These are phyloP conservation scores for Russula virescens DNA, from an alignment of 768 basidiomycete genomes.

Conservation along the genomic window DNA sequence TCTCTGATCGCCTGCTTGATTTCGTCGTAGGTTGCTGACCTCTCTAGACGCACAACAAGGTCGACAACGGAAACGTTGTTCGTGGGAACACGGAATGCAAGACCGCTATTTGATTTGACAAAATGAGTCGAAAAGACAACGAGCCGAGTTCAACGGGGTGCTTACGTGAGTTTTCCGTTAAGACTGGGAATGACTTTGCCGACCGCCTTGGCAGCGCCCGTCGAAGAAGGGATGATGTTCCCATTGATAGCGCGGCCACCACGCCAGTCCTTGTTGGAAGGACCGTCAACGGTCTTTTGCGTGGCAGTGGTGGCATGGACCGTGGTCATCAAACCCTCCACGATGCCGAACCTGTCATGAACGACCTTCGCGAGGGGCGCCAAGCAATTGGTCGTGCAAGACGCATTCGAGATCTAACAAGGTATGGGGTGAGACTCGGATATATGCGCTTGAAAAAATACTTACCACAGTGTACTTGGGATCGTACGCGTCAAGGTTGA, in stretches of 20 bases:
- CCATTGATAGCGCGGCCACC: constrained; percentile 92
- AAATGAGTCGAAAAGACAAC: constrained; percentile 2
- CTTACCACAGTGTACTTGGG: constrained; percentile 78
- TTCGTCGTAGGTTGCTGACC: constrained; percentile 76
- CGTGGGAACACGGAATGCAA: constrained; percentile 96
- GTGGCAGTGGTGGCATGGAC: constrained; percentile 96
- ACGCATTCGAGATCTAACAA: constrained; percentile 88
- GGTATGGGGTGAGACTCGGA: not conserved
- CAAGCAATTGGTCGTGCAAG: constrained; percentile 99
- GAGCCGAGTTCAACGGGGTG: constrained; percentile 9
- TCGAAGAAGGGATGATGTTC: constrained; percentile 99
- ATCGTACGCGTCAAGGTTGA: constrained; percentile 92
- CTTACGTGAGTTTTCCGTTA: constrained; percentile 96
- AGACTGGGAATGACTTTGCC: constrained; percentile 95
- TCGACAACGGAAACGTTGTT: constrained; percentile 97
- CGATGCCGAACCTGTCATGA: constrained; percentile 93
- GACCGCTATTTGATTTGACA: constrained; percentile 59
- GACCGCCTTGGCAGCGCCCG: constrained; percentile 98
- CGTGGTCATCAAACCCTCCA: constrained; percentile 98
- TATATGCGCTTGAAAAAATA: constrained; percentile 25
- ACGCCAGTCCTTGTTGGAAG: constrained; percentile 95
- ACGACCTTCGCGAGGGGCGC: constrained; percentile 99
- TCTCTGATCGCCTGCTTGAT: constrained; percentile 84
- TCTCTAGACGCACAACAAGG: constrained; percentile 89
- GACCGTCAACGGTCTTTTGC: constrained; percentile 92